Evolutionary conservation across 2,329 filamentous ascomycete species (phyloP), one percentile per base, ranked within the genome.

Genomic region (Talaromyces marneffei): DNA sequence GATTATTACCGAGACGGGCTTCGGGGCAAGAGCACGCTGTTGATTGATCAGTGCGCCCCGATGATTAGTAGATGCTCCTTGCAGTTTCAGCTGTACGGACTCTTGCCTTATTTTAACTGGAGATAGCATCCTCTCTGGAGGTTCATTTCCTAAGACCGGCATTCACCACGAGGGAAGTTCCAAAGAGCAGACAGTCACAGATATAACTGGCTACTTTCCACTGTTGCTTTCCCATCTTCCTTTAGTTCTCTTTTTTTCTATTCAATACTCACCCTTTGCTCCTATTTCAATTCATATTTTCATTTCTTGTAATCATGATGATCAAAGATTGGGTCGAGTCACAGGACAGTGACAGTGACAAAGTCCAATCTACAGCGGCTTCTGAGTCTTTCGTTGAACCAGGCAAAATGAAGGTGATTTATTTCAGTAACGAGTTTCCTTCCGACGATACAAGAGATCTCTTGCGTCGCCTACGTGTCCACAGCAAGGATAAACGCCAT

Each of bases 401-500:
- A 14, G 35, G 35, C n/a, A 58, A 37, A 44, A 58, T 58, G 56
- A 39, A 65, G 57, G 56, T 80, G 33, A 62, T 71, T n/a, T 80
- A 75, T 66, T 82, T 81, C 68, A 73, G 75, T 63, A 79, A 81
- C 60, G 78, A 82, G 63, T 79, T 82, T 58, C 79, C 80, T 0
- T 70, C 69, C n/a, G 79, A 80, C 39, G 75, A 81, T 62, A 65
- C 80, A 9, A 62, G 70, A 31, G 66, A 72, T 29, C 64, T 82
- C 0, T 70, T 78, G 44, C 78, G 79, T 9, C 66, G 70, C 4
- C 66, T 82, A 9, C 72, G 75, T 33, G 63, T 62, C 16, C 73
- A 74, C 58, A 77, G 74, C 70, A 81, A 80, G 63, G 72, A 74
- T 63, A 71, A 65, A 35, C 60, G 65, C 2, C 71, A 76, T 65